Percentiles rank a stretch among this genome's conserved stretches.
Evolutionary conservation across 208 protist species (phyloP).

Genomic region (Acanthamoeba culbertsoni): DNA sequence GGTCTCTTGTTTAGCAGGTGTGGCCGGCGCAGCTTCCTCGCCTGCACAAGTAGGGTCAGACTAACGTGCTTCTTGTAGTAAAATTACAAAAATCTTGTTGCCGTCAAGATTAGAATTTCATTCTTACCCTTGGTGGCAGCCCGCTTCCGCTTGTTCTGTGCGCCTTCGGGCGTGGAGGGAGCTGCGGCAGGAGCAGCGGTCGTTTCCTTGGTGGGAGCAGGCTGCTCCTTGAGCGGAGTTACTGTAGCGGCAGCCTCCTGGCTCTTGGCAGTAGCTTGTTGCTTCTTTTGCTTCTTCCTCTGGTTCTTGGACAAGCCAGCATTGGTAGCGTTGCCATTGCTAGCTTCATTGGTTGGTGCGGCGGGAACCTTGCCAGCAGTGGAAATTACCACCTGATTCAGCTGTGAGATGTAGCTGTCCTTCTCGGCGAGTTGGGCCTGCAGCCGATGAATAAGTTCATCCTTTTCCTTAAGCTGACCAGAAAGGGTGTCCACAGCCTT

Average conservation of each 20-base stretch:
- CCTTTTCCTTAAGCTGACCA: background rate
- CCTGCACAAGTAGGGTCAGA: background rate
- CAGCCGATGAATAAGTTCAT: background rate
- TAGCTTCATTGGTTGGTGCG: background rate
- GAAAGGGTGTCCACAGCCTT: constrained; percentile 21
- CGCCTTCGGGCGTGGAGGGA: background rate
- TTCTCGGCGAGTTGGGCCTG: background rate
- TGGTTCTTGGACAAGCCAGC: background rate
- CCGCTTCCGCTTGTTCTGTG: background rate
- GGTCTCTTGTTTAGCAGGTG: background rate
- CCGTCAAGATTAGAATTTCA: background rate
- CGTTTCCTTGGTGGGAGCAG: background rate
- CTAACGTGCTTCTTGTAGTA: background rate
- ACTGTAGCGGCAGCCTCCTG: background rate
- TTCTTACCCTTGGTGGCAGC: background rate
- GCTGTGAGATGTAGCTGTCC: background rate
- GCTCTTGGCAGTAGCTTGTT: background rate
- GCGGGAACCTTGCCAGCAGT: background rate
- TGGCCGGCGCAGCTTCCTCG: background rate
- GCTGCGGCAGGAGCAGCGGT: background rate
- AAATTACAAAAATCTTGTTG: too few relatives aligned
- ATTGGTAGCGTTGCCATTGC: background rate
- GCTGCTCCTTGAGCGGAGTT: constrained; percentile 8
- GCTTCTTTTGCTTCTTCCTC: background rate
- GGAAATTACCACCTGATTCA: background rate